phyloP scores from a whole-genome alignment of 768 basidiomycete genomes.

The Tylopilus felleus region DNA sequence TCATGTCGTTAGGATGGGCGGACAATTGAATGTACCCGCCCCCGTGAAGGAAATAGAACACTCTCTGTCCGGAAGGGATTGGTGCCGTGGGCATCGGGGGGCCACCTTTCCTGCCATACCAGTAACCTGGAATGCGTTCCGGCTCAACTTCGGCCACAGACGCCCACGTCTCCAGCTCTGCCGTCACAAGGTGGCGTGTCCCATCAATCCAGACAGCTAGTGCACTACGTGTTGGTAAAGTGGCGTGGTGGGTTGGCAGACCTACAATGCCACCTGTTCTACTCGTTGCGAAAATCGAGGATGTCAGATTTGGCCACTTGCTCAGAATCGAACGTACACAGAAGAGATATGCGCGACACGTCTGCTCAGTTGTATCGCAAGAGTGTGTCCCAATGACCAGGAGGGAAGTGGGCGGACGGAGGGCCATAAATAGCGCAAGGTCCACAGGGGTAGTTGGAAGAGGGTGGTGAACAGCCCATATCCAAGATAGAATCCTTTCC shows the following conservation, averaged over 20 bases:
- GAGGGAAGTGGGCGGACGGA: constrained; percentile 42
- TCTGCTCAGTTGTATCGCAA: constrained; percentile 37
- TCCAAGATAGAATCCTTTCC: constrained; percentile 46
- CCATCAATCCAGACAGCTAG: constrained; percentile 34
- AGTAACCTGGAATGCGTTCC: constrained; percentile 53
- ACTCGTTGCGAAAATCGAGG: background rate
- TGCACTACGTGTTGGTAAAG: constrained; percentile 4
- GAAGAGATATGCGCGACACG: constrained; percentile 16
- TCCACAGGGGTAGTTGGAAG: constrained; percentile 49
- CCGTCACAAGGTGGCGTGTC: constrained; percentile 29
- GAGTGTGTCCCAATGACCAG: constrained; percentile 42
- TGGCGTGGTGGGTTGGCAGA: constrained; percentile 12
- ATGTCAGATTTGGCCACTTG: background rate
- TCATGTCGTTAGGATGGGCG: constrained; percentile 53
- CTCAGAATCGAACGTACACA: constrained; percentile 12
- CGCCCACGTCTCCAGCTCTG: constrained; percentile 27
- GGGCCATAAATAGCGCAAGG: constrained; percentile 32
- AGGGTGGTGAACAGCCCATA: constrained; percentile 41
- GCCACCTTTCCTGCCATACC: constrained; percentile 44
- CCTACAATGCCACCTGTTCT: constrained; percentile 7
- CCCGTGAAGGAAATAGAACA: constrained; percentile 62
- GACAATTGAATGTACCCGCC: constrained; percentile 54
- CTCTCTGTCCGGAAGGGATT: constrained; percentile 49
- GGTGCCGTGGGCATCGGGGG: constrained; percentile 32
- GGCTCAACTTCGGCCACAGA: constrained; percentile 37